These are phyloP conservation scores for Stachybotrys elegans DNA, from an alignment of 2,329 filamentous ascomycete genomes.

Conservation along the genomic window DNA sequence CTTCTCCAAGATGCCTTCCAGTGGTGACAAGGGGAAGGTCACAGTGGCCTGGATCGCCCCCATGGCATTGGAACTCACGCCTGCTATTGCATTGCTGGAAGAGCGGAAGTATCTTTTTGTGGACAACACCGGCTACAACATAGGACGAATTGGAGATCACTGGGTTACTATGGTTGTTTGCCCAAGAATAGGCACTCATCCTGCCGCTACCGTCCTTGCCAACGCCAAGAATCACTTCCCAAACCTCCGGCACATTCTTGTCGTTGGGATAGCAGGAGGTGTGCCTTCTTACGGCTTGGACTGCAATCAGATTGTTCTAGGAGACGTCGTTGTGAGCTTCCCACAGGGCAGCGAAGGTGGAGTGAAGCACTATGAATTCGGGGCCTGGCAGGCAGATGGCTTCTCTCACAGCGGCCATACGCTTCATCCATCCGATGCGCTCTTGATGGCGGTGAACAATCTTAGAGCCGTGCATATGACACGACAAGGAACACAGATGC, in stretches of 20 bases:
- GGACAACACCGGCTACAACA: constrained; percentile 1
- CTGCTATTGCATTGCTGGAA: constrained; percentile 3
- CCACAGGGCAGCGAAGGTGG: constrained; percentile 1
- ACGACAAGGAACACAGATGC: neutral
- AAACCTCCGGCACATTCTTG: constrained; percentile 6
- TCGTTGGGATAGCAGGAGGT: constrained; percentile 6
- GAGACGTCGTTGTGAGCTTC: constrained; percentile 5
- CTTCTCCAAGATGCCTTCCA: constrained; percentile 3
- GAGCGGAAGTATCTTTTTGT: too few relatives aligned
- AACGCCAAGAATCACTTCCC: constrained; percentile 1
- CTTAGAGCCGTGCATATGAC: neutral
- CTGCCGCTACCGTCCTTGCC: neutral
- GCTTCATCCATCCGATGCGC: neutral
- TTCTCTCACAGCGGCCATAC: constrained; percentile 1
- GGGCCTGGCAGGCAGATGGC: neutral
- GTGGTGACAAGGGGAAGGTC: neutral
- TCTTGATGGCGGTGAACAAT: neutral
- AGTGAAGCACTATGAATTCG: constrained; percentile 4
- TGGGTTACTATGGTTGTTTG: constrained; percentile 5
- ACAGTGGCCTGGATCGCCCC: constrained; percentile 7
- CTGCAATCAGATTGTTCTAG: constrained; percentile 4
- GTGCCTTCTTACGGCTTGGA: neutral
- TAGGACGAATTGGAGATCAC: constrained; percentile 2
- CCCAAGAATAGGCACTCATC: constrained; percentile 2
- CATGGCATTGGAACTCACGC: constrained; percentile 5